A percentile compares a stretch with the other conserved stretches of the same genome.
phyloP scores from a whole-genome alignment of 495 filamentous ascomycete genomes.

The Aspergillus asperescens region DNA sequence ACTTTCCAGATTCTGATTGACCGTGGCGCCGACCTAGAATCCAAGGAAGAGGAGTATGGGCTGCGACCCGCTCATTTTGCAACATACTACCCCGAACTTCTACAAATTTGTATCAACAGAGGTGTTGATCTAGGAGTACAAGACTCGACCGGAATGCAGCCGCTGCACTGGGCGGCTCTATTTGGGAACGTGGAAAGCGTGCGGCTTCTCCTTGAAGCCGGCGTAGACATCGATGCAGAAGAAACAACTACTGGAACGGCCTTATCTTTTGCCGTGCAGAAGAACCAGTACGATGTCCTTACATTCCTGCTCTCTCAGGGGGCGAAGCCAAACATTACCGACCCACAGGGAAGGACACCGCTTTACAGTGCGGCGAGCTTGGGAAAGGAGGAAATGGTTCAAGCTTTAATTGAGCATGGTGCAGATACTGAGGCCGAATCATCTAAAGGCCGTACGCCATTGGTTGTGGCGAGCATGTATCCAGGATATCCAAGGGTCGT shows the following conservation, averaged over 20 bases:
- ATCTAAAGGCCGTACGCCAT: neutral
- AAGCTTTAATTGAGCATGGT: neutral
- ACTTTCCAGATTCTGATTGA: neutral
- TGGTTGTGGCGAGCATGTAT: neutral
- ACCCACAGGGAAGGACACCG: neutral
- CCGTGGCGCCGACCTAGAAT: neutral
- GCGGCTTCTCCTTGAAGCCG: neutral
- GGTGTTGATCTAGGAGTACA: neutral
- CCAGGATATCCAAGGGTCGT: neutral
- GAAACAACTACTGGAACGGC: neutral
- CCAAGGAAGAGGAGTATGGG: neutral
- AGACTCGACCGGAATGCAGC: neutral
- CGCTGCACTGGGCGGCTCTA: neutral
- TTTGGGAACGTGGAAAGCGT: neutral
- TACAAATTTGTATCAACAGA: neutral
- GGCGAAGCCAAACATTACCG: neutral
- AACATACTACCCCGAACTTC: neutral
- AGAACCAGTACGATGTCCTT: neutral
- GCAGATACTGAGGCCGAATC: neutral
- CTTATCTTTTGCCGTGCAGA: neutral
- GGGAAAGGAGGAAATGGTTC: neutral
- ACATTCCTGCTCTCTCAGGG: neutral
- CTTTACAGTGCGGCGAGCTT: neutral
- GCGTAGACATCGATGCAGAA: neutral
- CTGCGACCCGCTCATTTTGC: neutral